Percentiles rank a stretch among this genome's conserved stretches.
phyloP scores from a whole-genome alignment of 1,284 basidiomycete genomes.

The Coniophora puteana region DNA sequence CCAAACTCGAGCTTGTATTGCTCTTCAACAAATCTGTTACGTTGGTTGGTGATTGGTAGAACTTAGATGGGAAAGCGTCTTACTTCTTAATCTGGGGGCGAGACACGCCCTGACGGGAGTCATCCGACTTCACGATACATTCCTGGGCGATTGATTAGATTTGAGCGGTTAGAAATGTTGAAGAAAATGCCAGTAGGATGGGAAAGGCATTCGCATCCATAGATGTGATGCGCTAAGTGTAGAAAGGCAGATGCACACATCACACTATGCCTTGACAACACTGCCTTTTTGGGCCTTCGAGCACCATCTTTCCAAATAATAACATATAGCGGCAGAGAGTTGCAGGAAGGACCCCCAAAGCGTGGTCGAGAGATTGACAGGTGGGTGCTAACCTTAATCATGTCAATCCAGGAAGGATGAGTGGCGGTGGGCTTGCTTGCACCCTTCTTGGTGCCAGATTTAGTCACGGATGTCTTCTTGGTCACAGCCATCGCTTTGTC shows the following conservation, averaged over 20 bases:
- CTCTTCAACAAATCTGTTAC: constrained; percentile 69
- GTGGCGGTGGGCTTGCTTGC: constrained; percentile 39
- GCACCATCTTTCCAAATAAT: constrained; percentile 11
- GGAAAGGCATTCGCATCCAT: too few species aligned
- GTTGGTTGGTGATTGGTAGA: constrained; percentile 9
- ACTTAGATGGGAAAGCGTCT: constrained; percentile 11
- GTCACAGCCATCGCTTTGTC: constrained; percentile 27
- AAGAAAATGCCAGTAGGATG: constrained; percentile 5
- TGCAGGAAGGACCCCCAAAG: neutral
- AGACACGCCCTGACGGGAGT: constrained; percentile 83
- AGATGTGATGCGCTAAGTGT: too few species aligned
- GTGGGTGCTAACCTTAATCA: constrained; percentile 62
- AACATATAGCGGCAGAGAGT: constrained; percentile 5
- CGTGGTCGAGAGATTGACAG: neutral
- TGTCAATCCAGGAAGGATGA: constrained; percentile 72
- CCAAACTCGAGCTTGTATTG: constrained; percentile 79
- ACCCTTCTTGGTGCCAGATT: constrained; percentile 29
- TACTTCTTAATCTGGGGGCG: constrained; percentile 93
- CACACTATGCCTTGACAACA: too few species aligned
- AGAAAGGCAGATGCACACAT: constrained; percentile 11
- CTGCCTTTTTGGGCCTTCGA: constrained; percentile 39
- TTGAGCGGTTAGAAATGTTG: constrained; percentile 12
- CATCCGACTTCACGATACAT: constrained; percentile 77
- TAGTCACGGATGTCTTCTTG: constrained; percentile 26
- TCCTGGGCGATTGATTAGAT: too few species aligned